Conservation (phyloP, 768 basidiomycete genomes). For the Leccinum barrowsii region DNA sequence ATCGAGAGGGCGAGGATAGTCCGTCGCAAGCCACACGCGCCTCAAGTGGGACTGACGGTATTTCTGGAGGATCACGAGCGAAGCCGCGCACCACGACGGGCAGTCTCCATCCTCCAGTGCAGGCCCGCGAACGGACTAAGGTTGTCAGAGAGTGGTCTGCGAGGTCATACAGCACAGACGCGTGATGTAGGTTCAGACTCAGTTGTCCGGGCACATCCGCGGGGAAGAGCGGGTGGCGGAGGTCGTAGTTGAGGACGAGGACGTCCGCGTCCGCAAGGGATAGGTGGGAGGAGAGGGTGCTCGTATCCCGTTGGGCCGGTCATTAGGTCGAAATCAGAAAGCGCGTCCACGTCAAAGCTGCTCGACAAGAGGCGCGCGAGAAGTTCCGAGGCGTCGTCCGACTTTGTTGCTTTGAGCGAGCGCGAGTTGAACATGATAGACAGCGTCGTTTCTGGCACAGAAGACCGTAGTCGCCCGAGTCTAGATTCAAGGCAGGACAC, state of each 20-base stretch:
- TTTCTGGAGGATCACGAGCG: slow-evolving; percentile 41
- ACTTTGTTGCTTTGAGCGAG: too few species aligned
- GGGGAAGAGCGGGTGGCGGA: slow-evolving; percentile 44
- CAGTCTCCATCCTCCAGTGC: slow-evolving; percentile 60
- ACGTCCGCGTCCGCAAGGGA: slow-evolving; percentile 35
- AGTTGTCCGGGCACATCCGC: not conserved
- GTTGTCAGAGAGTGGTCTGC: slow-evolving; percentile 36
- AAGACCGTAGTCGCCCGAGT: slow-evolving; percentile 14
- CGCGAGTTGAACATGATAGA: too few species aligned
- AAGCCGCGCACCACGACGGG: slow-evolving; percentile 45
- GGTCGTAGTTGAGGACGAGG: slow-evolving; percentile 52
- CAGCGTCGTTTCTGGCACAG: slow-evolving; percentile 2
- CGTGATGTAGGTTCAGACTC: slow-evolving; percentile 37
- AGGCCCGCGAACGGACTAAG: slow-evolving; percentile 44
- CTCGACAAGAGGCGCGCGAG: too few species aligned
- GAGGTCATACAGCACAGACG: slow-evolving; percentile 39
- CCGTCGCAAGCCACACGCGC: slow-evolving; percentile 55
- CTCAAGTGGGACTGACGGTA: slow-evolving; percentile 20
- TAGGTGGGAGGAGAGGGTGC: slow-evolving; percentile 14
- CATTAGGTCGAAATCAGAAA: slow-evolving; percentile 5
- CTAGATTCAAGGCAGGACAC: slow-evolving; percentile 20
- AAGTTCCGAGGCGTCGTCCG: too few species aligned
- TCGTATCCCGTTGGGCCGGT: slow-evolving; percentile 10
- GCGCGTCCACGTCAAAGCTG: too few species aligned
- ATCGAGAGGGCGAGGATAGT: slow-evolving; percentile 41